Conservation (phyloP, 345 rosid species). For the Populus alba region DNA sequence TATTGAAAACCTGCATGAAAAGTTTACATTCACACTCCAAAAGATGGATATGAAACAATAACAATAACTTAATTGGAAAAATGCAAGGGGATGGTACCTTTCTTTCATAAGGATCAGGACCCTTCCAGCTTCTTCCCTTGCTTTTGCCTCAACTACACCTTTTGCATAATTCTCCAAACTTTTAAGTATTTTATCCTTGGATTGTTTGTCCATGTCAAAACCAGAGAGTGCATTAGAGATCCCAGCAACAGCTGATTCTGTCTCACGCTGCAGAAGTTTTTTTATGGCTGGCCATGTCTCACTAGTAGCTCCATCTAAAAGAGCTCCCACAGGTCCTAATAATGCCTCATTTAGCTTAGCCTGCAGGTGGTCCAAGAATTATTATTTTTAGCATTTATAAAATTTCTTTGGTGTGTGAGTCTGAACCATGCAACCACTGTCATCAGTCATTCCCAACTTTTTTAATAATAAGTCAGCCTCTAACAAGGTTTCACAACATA, state of each 20-base stretch:
- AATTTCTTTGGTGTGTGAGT: background rate
- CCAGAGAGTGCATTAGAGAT: constrained; percentile 66
- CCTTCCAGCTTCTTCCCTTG: constrained; percentile 89
- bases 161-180: constrained; percentile 60
- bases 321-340: constrained; percentile 89
- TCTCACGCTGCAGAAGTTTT: constrained; percentile 64
- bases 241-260: constrained; percentile 65
- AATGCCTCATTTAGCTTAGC: constrained; percentile 67
- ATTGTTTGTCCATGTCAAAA: constrained; percentile 69
- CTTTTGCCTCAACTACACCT: constrained; percentile 79
- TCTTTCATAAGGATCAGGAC: constrained; percentile 90
- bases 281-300: constrained; percentile 91
- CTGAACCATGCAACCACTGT: background rate
- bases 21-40: constrained; percentile 17
- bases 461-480: background rate
- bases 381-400: background rate
- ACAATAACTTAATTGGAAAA: constrained; percentile 12
- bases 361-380: constrained; percentile 38
- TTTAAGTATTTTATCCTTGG: constrained; percentile 56
- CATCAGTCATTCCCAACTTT: background rate
- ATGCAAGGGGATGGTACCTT: constrained; percentile 43
- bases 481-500: constrained; percentile 8
- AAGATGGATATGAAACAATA: constrained; percentile 11
- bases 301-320: constrained; percentile 74
- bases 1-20: constrained; percentile 67